These are phyloP conservation scores for Shiraia bambusicola DNA, from an alignment of 2,329 filamentous ascomycete species.

Conservation along the genomic window DNA sequence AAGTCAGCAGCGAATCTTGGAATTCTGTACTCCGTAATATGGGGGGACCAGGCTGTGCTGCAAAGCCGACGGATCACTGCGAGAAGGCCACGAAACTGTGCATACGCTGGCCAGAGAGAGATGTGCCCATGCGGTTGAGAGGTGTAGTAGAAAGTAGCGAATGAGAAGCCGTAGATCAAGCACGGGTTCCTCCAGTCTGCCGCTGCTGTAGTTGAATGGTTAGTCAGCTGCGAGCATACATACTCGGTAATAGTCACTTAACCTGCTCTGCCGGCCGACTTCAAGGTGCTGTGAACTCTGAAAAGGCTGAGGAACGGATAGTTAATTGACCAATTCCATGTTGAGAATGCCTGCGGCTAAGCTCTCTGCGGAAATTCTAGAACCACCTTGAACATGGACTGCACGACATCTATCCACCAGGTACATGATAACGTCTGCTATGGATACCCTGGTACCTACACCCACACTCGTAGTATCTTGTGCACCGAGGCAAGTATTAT, in stretches of 20 bases:
- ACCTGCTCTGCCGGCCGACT: constrained; percentile 20
- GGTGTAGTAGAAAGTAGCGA: constrained; percentile 22
- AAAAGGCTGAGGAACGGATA: constrained; percentile 11
- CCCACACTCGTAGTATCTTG: no score
- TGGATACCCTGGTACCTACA: no score
- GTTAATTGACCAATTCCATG: constrained; percentile 11
- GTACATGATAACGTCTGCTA: constrained; percentile 1
- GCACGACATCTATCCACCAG: constrained; percentile 4
- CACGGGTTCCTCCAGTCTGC: constrained; percentile 18
- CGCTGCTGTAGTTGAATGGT: constrained; percentile 11
- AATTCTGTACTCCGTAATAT: constrained; percentile 30
- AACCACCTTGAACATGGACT: background rate
- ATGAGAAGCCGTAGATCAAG: constrained; percentile 22
- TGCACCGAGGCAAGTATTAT: no score
- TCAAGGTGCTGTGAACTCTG: constrained; percentile 9
- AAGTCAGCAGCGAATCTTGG: constrained; percentile 26
- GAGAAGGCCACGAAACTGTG: constrained; percentile 40
- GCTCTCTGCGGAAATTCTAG: constrained; percentile 8
- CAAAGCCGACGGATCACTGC: constrained; percentile 27
- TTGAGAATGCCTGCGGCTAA: constrained; percentile 8
- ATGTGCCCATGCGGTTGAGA: constrained; percentile 32
- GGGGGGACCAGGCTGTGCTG: constrained; percentile 26
- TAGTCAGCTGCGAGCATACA: constrained; percentile 15
- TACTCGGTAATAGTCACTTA: no score
- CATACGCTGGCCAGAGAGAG: constrained; percentile 32